Base-by-base conservation (phyloP, 192 early-diverging fungal species). In the Coemansia sp. region DNA sequence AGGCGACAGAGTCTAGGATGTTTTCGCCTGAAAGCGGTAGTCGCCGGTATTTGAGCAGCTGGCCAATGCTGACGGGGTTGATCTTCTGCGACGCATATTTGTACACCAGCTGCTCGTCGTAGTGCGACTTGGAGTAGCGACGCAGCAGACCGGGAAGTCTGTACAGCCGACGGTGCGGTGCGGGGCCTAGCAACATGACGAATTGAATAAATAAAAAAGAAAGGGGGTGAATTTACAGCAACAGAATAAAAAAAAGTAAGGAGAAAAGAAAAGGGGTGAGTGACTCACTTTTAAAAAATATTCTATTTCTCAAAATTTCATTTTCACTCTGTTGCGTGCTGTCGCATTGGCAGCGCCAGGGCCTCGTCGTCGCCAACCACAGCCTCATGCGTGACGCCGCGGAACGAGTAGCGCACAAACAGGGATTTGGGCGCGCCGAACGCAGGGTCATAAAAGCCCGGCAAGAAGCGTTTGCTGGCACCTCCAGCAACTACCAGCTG, bases 391-490 rank as follows among this genome's bases (percentile, higher is more conserved):
- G 93, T 58, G 61, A 85, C 85, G 63, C 90, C 88, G 63, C 88
- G 85, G 84, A 96, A 99, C 66, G 81, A 79, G 69, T 99, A 99
- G 55, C 86, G 90, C 61, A 99, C 90, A 64, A 85, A 88, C 61
- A 99, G 84, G 61, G 88, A 85, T 77, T 99, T 99, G 18, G 75
- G 70, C 62, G 91, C 91, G 39, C 95, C 95, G 64, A 97, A 88
- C 70, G 94, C 95, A 32, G 97, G 95, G 77, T 99, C 96, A 68
- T 94, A 97, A 77, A 99, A 99, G 4, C 97, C 97, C 37, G 94
- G 84, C 66, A 99, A 85, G 66, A 92, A 91, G 28, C 88, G 91
- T 89, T 97, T 97, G 71, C 94, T 92, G 69, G 89, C 88, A 37
- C 93, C 91, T 15, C 89, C 92, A 8, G 91, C 90, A 67, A 99